These are phyloP conservation scores for Scopulariopsis brevicaulis DNA, from an alignment of 2,329 filamentous ascomycete genomes.

Conservation along the genomic window DNA sequence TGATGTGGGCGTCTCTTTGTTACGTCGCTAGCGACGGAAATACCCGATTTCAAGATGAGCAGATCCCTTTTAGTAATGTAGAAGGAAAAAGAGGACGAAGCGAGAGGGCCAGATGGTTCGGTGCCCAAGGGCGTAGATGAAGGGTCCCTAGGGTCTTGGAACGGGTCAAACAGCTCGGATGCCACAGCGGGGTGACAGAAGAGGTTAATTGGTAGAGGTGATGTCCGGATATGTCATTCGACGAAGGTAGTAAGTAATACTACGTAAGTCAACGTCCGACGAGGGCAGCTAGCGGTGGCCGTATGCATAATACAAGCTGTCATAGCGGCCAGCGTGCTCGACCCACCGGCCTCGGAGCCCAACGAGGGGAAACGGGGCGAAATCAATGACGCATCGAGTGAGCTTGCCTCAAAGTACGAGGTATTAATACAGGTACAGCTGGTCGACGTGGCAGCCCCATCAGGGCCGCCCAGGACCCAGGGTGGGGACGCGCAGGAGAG, in stretches of 20 bases:
- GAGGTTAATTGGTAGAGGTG: too few species aligned
- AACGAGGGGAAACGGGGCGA: background rate
- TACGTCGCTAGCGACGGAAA: too few species aligned
- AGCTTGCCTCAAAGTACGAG: background rate
- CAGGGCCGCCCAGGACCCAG: background rate
- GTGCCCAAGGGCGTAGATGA: background rate
- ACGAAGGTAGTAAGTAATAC: too few species aligned
- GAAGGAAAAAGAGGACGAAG: background rate
- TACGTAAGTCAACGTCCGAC: too few species aligned
- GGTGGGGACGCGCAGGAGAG: background rate
- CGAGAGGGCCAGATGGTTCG: background rate
- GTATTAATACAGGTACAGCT: background rate
- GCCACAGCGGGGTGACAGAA: too few species aligned
- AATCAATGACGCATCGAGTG: background rate
- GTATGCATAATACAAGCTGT: too few species aligned
- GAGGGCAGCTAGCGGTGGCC: too few species aligned
- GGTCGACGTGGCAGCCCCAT: background rate
- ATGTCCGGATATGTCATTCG: too few species aligned
- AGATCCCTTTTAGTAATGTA: too few species aligned
- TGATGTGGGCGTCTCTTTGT: too few species aligned
- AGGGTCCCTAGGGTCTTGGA: background rate
- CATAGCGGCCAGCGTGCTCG: too few species aligned
- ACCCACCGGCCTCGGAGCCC: background rate
- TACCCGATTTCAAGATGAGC: too few species aligned
- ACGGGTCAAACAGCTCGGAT: background rate